phyloP scores from a whole-genome alignment of 148 eudicot genomes.

The Dianthus caryophyllus region DNA sequence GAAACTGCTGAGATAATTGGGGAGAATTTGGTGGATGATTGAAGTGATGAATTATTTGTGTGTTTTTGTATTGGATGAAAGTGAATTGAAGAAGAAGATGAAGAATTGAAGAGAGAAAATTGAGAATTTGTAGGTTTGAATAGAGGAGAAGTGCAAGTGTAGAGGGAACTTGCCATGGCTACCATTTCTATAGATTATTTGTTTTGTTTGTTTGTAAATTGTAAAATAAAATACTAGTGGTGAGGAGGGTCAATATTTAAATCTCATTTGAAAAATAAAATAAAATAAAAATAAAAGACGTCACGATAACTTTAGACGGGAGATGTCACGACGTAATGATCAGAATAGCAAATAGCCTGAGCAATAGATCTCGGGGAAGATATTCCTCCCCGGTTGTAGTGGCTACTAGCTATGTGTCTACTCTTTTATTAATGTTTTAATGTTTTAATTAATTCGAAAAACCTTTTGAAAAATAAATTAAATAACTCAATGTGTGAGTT shows the following conservation, averaged over 20 bases:
- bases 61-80: conserved; percentile 14
- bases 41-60: not conserved
- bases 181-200: conserved; percentile 11
- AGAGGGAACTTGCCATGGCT: conserved; percentile 17
- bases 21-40: conserved; percentile 2
- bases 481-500: no score
- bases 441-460: no score
- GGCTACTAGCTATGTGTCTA: no score
- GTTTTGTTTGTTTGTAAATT: not conserved
- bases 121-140: conserved; percentile 15
- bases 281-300: no score
- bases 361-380: no score
- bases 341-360: no score
- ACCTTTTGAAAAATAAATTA: no score
- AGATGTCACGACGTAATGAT: no score
- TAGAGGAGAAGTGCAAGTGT: conserved; percentile 8
- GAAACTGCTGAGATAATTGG: conserved; percentile 40
- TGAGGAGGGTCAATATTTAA: not conserved
- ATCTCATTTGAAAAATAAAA: no score
- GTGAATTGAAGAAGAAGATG: conserved; percentile 16
- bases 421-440: no score
- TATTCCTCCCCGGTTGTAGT: no score
- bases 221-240: not conserved
- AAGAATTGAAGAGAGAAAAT: conserved; percentile 14
- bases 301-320: no score